phyloP scores from a whole-genome alignment of 176 grass and related monocot genomes.

The Typha latifolia region DNA sequence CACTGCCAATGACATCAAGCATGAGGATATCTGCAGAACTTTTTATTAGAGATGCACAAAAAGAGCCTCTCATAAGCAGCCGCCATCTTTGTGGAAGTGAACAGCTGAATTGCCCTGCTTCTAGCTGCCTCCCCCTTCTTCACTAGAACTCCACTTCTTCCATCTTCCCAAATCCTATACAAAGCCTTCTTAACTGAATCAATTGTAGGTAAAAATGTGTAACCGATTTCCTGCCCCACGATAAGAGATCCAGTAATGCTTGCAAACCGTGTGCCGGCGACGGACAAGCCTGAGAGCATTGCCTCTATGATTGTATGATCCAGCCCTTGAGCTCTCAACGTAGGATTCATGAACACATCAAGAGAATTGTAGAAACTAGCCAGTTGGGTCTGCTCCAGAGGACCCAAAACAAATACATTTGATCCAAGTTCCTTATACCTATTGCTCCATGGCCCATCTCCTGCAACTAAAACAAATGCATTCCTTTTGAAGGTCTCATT shows the following conservation, averaged over 20 bases:
- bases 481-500: slow-evolving; percentile 18
- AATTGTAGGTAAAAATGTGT: slow-evolving; percentile 32
- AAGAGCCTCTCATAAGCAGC: slow-evolving; percentile 48
- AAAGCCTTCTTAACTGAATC: slow-evolving; percentile 31
- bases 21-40: slow-evolving; percentile 32
- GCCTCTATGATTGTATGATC: slow-evolving; percentile 46
- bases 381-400: slow-evolving; percentile 24
- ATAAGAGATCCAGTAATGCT: slow-evolving; percentile 43
- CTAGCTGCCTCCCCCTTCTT: slow-evolving; percentile 31
- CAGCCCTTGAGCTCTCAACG: slow-evolving; percentile 41
- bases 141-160: slow-evolving; percentile 13
- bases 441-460: slow-evolving; percentile 33
- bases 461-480: slow-evolving; percentile 26
- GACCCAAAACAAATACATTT: slow-evolving; percentile 28
- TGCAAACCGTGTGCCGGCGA: slow-evolving; percentile 33
- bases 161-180: slow-evolving; percentile 26
- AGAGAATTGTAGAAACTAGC: slow-evolving; percentile 41
- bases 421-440: slow-evolving; percentile 35
- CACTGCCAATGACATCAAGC: too few species aligned
- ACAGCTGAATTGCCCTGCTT: slow-evolving; percentile 26
- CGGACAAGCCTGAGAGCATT: slow-evolving; percentile 37
- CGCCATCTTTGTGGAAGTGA: slow-evolving; percentile 39
- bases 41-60: slow-evolving; percentile 22
- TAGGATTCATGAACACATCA: slow-evolving; percentile 40
- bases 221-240: slow-evolving; percentile 27